phyloP scores from a whole-genome alignment of 2,329 filamentous ascomycete species.

The Cryphonectria japonica region DNA sequence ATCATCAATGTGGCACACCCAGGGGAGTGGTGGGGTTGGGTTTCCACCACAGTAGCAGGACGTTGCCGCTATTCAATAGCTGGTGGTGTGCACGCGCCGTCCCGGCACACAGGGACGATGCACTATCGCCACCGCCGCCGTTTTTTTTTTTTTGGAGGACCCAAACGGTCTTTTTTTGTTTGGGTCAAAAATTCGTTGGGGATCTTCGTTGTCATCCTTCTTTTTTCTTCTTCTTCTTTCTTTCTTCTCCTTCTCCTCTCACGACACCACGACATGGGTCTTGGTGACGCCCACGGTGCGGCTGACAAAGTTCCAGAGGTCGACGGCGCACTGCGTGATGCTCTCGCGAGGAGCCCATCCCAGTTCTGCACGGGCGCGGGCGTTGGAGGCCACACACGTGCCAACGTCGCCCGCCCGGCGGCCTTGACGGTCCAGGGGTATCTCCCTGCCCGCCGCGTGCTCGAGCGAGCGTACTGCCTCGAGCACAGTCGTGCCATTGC shows the following conservation, averaged over 20 bases:
- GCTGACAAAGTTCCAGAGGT: conserved; percentile 41
- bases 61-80: not conserved
- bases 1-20: not conserved
- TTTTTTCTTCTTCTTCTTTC: not conserved
- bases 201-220: too few relatives aligned
- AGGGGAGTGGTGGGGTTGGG: too few relatives aligned
- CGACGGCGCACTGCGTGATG: conserved; percentile 39
- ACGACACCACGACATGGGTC: not conserved
- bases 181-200: too few relatives aligned
- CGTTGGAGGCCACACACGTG: conserved; percentile 46
- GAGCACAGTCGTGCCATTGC: conserved; percentile 49
- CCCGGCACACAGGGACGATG: not conserved
- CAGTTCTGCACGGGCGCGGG: conserved; percentile 45
- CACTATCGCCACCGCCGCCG: not conserved
- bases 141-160: too few relatives aligned
- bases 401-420: conserved; percentile 50
- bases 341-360: conserved; percentile 45
- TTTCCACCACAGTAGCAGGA: not conserved
- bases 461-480: conserved; percentile 48
- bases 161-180: not conserved
- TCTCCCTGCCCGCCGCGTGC: conserved; percentile 40
- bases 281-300: conserved; percentile 14
- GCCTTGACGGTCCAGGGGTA: conserved; percentile 43
- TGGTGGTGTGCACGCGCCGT: conserved; percentile 10
- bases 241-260: not conserved